Base-by-base conservation (phyloP, 805 yeast species). In the Candida chauliodis region DNA sequence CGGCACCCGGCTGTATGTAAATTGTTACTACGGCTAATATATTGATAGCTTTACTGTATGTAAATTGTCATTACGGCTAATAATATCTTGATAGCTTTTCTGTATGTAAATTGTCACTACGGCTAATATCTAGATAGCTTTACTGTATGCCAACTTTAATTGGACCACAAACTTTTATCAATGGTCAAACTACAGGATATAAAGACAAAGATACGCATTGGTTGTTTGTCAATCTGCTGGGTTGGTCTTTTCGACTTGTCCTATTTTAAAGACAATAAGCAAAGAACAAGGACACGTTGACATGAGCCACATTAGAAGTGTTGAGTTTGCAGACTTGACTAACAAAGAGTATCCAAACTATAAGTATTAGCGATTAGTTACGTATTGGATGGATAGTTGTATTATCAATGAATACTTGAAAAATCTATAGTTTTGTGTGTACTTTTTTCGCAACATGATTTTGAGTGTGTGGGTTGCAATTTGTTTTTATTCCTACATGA, bases 1-100 rank as follows among this genome's bases (percentile, higher is more conserved):
- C 76, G 47, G 64, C 68, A 33, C 75, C 76, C 5, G 84, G 84
- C 7, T 73, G 70, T 49, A 76, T 84, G 8, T 78, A 78, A 59
- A 76, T 75, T 51, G 55, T 65, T 32, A 61, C 73, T n/a, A n/a
- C n/a, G n/a, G n/a, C n/a, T n/a, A n/a, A n/a, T n/a, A n/a, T n/a
- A n/a, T n/a, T n/a, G n/a, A n/a, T n/a, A n/a, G n/a, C n/a, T n/a
- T n/a, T n/a, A n/a, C n/a, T n/a, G n/a, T n/a, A n/a, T n/a, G n/a
- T n/a, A n/a, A n/a, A n/a, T n/a, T n/a, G n/a, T n/a, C n/a, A n/a
- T n/a, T n/a, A n/a, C n/a, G n/a, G n/a, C n/a, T n/a, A n/a, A n/a
- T n/a, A n/a, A n/a, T n/a, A n/a, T n/a, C n/a, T n/a, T n/a, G n/a
- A n/a, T n/a, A n/a, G n/a, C n/a, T n/a, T n/a, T n/a, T n/a, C n/a